These are phyloP conservation scores for Starmerella floricola DNA, from an alignment of 805 yeast species.

Conservation along the genomic window DNA sequence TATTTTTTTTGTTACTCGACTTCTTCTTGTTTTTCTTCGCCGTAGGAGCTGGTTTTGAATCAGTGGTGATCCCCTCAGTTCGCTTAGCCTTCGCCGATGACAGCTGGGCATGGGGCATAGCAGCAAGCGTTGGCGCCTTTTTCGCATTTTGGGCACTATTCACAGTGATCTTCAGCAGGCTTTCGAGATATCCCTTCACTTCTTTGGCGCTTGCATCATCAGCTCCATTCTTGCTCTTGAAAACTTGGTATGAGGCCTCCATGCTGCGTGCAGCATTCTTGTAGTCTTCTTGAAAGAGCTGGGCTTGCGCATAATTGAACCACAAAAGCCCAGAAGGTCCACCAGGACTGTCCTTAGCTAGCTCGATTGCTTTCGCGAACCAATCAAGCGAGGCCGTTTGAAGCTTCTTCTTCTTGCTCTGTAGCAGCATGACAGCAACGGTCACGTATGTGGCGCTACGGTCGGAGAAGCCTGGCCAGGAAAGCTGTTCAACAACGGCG, in stretches of 20 bases:
- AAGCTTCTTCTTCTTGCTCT: constrained; percentile 5
- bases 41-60: no score
- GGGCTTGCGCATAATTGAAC: constrained; percentile 57
- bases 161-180: constrained; percentile 40
- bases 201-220: constrained; percentile 58
- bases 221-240: constrained; percentile 49
- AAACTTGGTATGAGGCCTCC: constrained; percentile 44
- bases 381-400: constrained; percentile 40
- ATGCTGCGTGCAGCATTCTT: constrained; percentile 46
- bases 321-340: constrained; percentile 52
- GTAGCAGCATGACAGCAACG: constrained; percentile 46
- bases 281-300: constrained; percentile 41
- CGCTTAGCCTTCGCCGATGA: not conserved
- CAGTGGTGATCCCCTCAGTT: not conserved
- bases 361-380: constrained; percentile 40
- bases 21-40: not conserved
- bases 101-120: constrained; percentile 1
- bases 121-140: not conserved
- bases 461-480: constrained; percentile 59
- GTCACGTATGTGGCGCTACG: constrained; percentile 50
- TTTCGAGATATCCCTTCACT: constrained; percentile 50
- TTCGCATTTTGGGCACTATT: constrained; percentile 19
- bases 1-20: not conserved
- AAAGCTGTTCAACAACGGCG: constrained; percentile 44
- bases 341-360: constrained; percentile 45